Conservation (phyloP, 2,329 filamentous ascomycete species). For the Dactylellina haptotyla region DNA sequence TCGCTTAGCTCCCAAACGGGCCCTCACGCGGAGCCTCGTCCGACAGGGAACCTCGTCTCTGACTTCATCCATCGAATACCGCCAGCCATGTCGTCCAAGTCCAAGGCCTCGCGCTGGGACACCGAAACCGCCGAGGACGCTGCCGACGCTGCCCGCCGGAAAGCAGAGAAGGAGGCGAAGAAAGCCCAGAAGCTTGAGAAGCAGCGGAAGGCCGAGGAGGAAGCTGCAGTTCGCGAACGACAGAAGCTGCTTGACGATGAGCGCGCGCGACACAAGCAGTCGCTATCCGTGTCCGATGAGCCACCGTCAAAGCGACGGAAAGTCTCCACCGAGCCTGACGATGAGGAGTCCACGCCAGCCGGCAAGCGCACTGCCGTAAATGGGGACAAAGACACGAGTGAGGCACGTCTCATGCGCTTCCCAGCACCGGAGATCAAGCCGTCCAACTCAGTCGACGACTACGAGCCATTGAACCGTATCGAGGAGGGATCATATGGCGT, state of each 20-base stretch:
- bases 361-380: slow-evolving; percentile 63
- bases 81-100: slow-evolving; percentile 69
- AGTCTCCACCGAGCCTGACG: slow-evolving; percentile 41
- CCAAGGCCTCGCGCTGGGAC: slow-evolving; percentile 87
- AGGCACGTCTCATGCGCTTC: slow-evolving; percentile 75
- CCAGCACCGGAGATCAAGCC: slow-evolving; percentile 70
- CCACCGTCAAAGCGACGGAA: slow-evolving; percentile 37
- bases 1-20: slow-evolving; percentile 9
- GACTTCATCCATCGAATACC: not conserved
- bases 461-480: slow-evolving; percentile 93
- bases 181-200: slow-evolving; percentile 58
- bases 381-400: slow-evolving; percentile 58
- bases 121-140: slow-evolving; percentile 82
- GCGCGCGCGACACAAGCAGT: slow-evolving; percentile 59
- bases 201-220: slow-evolving; percentile 59
- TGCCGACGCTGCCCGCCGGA: slow-evolving; percentile 77
- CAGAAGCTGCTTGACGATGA: slow-evolving; percentile 58
- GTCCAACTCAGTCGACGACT: slow-evolving; percentile 83
- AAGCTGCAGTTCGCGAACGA: slow-evolving; percentile 59
- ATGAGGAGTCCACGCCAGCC: slow-evolving; percentile 69
- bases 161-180: slow-evolving; percentile 77
- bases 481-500: slow-evolving; percentile 97
- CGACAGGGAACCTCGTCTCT: not conserved
- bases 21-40: not conserved
- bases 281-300: slow-evolving; percentile 56